Evolutionary conservation across 1,284 basidiomycete genomes (phyloP), one percentile per base, ranked within the genome.

Genomic region (Phellinidium pouzarii): DNA sequence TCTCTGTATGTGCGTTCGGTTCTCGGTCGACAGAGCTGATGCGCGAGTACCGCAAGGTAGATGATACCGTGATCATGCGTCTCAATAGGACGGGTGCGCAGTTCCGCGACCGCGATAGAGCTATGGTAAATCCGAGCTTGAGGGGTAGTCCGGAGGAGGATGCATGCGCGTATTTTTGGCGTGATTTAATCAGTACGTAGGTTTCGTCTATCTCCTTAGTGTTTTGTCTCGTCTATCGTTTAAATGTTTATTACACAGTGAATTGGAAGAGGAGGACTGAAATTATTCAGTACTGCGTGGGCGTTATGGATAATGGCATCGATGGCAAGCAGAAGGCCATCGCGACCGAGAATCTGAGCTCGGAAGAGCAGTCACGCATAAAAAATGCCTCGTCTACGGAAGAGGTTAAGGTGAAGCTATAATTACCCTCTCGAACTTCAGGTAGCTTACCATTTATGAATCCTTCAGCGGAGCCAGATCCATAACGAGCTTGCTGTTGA

Each of bases 251-350:
- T 2, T 34, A 34, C 7, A 34, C 59, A 91, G 89, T 81, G 48
- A 92, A 92, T 57, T 94, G 91, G 91, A 82, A 80, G 59, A 81
- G 86, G 49, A 76, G 91, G 56, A 81, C 80, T 54, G 80, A 87
- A 57, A 77, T 94, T 52, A 77, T 94, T 36, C 74, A 83, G 11
- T 94, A 90, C 66, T 94, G 91, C 58, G 79, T 84, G 12, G 66
- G 71, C 29, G 84, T 88, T 0, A 79, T 91, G 42, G 84, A 88
- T 62, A 70, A 77, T 17, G 81, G 83, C 14, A 67, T 85, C 61
- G 73, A 73, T 19, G 75, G 80, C 61, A 87, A 84, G 64, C 76
- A 72, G 59, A 68, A 66, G 55, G 62, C 70, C n/a, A 59, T 80
- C 40, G 68, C 75, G 42, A 68, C 66, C 42, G 65, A 70, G 45